Conservation (phyloP, 352 stramenopile genomes). For the Pythium grandisporangium region DNA sequence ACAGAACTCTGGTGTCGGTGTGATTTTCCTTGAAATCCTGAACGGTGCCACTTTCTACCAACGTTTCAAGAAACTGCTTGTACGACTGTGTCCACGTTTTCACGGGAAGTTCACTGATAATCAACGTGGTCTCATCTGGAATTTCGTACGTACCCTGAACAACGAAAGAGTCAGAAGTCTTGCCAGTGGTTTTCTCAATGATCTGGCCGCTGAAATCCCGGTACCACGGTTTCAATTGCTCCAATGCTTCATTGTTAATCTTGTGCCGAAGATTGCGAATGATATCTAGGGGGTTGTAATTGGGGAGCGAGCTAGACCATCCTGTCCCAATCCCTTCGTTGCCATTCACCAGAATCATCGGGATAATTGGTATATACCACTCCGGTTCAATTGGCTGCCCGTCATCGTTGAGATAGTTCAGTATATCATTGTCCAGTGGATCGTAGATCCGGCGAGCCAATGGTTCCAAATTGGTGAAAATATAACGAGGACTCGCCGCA, state of each 20-base stretch:
- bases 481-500: slow-evolving; percentile 89
- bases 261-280: slow-evolving; percentile 68
- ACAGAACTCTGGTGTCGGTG: slow-evolving; percentile 89
- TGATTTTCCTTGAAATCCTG: slow-evolving; percentile 92
- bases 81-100: slow-evolving; percentile 96
- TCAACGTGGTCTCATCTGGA: slow-evolving; percentile 81
- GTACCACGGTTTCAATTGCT: slow-evolving; percentile 86
- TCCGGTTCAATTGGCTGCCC: slow-evolving; percentile 89
- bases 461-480: slow-evolving; percentile 89
- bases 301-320: slow-evolving; percentile 89
- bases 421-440: slow-evolving; percentile 83
- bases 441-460: slow-evolving; percentile 85
- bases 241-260: slow-evolving; percentile 46
- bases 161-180: slow-evolving; percentile 60
- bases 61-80: slow-evolving; percentile 91
- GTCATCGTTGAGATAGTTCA: slow-evolving; percentile 90
- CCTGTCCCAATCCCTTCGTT: slow-evolving; percentile 96
- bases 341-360: slow-evolving; percentile 96
- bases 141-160: slow-evolving; percentile 82
- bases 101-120: slow-evolving; percentile 95
- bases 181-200: slow-evolving; percentile 50
- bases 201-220: slow-evolving; percentile 88
- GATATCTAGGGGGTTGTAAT: slow-evolving; percentile 90
- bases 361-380: slow-evolving; percentile 95
- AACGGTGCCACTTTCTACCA: slow-evolving; percentile 82